phyloP scores from a whole-genome alignment of 1,284 basidiomycete species.

The Takashimella koratensis region DNA sequence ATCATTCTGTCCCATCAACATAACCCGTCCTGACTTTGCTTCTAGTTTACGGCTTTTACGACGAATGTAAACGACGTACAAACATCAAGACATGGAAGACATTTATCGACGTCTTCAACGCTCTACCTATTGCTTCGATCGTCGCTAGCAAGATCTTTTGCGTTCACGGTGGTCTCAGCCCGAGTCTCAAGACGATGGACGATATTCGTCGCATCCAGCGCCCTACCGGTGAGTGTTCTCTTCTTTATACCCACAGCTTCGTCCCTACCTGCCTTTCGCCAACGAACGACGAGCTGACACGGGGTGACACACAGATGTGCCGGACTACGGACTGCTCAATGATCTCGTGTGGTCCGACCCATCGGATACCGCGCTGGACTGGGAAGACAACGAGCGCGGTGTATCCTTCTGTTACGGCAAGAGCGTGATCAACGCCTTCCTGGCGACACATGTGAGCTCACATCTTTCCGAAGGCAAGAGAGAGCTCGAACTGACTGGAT shows the following conservation, averaged over 20 bases:
- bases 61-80: conserved; percentile 98
- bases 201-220: conserved; percentile 97
- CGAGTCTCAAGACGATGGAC: conserved; percentile 97
- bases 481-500: conserved; percentile 26
- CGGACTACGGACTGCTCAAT: conserved; percentile 97
- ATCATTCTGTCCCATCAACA: not conserved
- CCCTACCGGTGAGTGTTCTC: conserved; percentile 74
- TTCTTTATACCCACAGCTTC: not conserved
- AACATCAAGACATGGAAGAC: conserved; percentile 99
- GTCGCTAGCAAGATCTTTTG: conserved; percentile 99
- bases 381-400: conserved; percentile 99
- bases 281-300: not conserved
- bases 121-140: conserved; percentile 95
- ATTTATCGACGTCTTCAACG: conserved; percentile 99
- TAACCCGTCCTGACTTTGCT: not conserved
- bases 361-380: conserved; percentile 93
- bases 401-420: conserved; percentile 99
- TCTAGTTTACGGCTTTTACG: conserved; percentile 97
- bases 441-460: conserved; percentile 58
- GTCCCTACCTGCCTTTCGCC: not conserved
- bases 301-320: conserved; percentile 65
- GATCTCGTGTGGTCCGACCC: conserved; percentile 99
- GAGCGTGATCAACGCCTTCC: conserved; percentile 92
- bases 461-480: not conserved
- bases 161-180: conserved; percentile 96